Conservation (phyloP, 768 basidiomycete genomes). For the Cyathus striatus region DNA sequence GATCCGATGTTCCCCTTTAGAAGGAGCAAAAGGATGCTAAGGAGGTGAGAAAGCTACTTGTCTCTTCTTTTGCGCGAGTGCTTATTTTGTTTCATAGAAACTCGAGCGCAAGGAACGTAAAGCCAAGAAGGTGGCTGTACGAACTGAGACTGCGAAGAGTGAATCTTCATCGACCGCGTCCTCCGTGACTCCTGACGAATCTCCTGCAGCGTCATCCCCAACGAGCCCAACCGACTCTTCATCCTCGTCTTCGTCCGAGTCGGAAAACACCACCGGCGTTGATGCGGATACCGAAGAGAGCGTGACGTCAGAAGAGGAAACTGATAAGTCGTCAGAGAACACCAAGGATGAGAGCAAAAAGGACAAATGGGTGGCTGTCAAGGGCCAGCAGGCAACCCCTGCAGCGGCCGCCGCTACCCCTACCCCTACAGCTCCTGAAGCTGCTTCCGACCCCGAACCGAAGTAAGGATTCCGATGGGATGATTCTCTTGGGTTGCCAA, state of each 20-base stretch:
- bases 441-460: conserved; percentile 8
- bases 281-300: conserved; percentile 78
- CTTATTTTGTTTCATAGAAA: conserved; percentile 32
- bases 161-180: conserved; percentile 26
- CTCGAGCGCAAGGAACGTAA: conserved; percentile 53
- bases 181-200: conserved; percentile 28
- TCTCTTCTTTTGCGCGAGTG: not conserved
- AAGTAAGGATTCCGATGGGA: too few species aligned
- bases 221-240: conserved; percentile 11
- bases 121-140: conserved; percentile 41
- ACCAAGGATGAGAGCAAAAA: conserved; percentile 30
- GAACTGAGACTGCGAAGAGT: too few species aligned
- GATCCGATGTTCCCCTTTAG: too few species aligned
- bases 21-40: conserved; percentile 53
- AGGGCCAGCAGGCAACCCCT: conserved; percentile 32
- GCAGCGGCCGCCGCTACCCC: conserved; percentile 13
- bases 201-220: conserved; percentile 19
- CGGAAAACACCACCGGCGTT: conserved; percentile 53
- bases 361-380: conserved; percentile 80
- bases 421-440: conserved; percentile 10
- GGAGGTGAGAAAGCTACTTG: conserved; percentile 39
- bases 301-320: conserved; percentile 70
- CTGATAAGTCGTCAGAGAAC: conserved; percentile 33
- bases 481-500: too few species aligned
- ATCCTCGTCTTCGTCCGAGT: conserved; percentile 39